Conservation (phyloP, 495 filamentous ascomycete species). For the Jackrogersella multiformis region DNA sequence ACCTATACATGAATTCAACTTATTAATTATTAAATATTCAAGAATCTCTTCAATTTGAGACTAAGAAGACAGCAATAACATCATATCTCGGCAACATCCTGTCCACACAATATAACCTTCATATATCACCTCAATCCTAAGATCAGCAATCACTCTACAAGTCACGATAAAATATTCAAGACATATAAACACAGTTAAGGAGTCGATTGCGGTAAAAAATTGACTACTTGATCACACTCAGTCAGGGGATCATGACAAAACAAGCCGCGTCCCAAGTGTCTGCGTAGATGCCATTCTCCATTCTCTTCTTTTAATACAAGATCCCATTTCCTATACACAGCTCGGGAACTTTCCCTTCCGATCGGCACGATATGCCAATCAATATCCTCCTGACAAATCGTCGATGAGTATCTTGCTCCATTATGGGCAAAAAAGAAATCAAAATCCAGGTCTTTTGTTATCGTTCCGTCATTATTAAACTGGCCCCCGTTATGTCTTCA, state of each 20-base stretch:
- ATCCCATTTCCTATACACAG: constrained; percentile 36
- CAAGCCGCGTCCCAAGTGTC: not conserved
- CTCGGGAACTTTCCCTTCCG: not conserved
- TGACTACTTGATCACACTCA: not conserved
- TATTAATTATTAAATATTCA: too few species aligned
- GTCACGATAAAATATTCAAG: too few species aligned
- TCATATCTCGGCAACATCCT: too few species aligned
- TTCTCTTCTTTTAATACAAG: constrained; percentile 22
- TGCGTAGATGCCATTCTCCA: constrained; percentile 31
- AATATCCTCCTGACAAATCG: not conserved
- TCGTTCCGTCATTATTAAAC: constrained; percentile 33
- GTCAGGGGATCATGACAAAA: not conserved
- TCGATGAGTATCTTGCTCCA: constrained; percentile 3
- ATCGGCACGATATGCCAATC: not conserved
- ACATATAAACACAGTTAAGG: too few species aligned
- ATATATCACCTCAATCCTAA: too few species aligned
- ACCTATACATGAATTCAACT: too few species aligned
- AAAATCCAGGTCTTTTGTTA: constrained; percentile 19
- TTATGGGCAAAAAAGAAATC: constrained; percentile 2
- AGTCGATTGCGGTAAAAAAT: too few species aligned
- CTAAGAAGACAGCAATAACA: too few species aligned
- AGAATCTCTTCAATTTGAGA: too few species aligned
- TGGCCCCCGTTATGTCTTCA: constrained; percentile 14
- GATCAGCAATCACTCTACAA: too few species aligned
- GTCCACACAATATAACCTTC: too few species aligned